A percentile compares a stretch with the other conserved stretches of the same genome.
phyloP scores from a whole-genome alignment of 139 green algal species.

The Protoeuglena noctilucae region DNA sequence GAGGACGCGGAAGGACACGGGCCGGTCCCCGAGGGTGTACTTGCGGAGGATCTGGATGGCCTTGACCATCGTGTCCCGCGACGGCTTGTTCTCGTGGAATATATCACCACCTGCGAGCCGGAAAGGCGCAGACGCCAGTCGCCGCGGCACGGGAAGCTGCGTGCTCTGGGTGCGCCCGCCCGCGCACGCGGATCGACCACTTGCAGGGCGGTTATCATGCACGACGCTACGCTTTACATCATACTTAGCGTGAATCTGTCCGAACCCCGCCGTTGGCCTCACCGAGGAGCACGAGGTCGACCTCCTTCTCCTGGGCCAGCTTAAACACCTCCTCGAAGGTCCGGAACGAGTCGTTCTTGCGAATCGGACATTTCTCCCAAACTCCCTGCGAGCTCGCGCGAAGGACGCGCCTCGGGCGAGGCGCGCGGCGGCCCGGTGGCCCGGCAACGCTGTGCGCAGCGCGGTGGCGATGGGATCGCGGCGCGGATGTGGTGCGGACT shows the following conservation, averaged over 20 bases:
- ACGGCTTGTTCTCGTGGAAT: constrained; percentile 96
- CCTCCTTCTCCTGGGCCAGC: constrained; percentile 26
- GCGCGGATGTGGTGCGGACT: background rate
- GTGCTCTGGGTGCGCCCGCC: no score
- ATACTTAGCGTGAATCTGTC: no score
- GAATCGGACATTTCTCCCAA: constrained; percentile 81
- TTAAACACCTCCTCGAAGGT: constrained; percentile 83
- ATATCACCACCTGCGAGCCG: no score
- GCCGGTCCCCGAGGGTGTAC: constrained; percentile 52
- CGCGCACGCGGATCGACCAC: no score
- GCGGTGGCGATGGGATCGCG: background rate
- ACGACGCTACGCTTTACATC: no score
- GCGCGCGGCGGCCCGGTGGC: no score
- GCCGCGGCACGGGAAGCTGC: no score
- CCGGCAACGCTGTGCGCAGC: background rate
- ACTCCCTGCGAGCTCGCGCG: constrained; percentile 48
- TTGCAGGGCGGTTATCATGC: constrained; percentile 7
- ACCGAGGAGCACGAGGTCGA: constrained; percentile 84
- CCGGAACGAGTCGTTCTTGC: constrained; percentile 80
- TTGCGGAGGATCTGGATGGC: constrained; percentile 62
- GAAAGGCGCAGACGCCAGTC: no score
- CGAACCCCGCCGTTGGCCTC: no score
- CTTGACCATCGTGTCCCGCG: constrained; percentile 50
- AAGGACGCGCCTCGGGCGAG: background rate
- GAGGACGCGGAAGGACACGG: constrained; percentile 23